A percentile compares a stretch with the other conserved stretches of the same genome.
phyloP scores from a whole-genome alignment of 2,329 filamentous ascomycete species.

The Pyrenophora seminiperda region DNA sequence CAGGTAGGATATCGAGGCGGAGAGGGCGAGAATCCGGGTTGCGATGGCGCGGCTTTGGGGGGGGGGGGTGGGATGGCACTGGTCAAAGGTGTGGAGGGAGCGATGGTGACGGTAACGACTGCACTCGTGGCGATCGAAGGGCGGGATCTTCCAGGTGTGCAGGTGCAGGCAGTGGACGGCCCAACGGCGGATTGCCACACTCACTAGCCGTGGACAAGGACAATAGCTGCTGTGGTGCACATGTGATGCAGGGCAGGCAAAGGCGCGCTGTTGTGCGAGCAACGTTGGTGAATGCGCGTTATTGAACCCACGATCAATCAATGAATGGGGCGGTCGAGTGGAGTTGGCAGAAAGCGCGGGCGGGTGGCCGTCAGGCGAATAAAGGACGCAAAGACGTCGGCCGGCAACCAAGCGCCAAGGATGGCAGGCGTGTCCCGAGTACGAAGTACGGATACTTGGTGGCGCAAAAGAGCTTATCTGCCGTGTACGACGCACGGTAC shows the following conservation, averaged over 20 bases:
- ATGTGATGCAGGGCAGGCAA: conserved; percentile 27
- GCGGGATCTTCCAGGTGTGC: conserved; percentile 13
- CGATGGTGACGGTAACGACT: conserved; percentile 36
- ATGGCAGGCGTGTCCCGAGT: not conserved
- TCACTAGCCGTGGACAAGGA: conserved; percentile 21
- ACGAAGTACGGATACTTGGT: no score
- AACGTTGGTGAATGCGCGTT: not conserved
- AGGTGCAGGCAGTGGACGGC: conserved; percentile 7
- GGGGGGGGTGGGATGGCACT: conserved; percentile 3
- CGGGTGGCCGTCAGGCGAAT: conserved; percentile 11
- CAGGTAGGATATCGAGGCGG: not conserved
- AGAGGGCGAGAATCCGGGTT: not conserved
- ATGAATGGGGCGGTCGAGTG: not conserved
- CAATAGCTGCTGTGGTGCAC: conserved; percentile 22
- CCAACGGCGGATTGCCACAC: conserved; percentile 23
- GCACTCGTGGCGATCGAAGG: conserved; percentile 32
- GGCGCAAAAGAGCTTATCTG: no score
- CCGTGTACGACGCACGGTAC: not conserved
- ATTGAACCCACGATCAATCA: no score
- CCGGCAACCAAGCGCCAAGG: conserved; percentile 8
- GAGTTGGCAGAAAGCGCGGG: not conserved
- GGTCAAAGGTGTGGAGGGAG: conserved; percentile 5
- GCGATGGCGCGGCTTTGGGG: conserved; percentile 1
- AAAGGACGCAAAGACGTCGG: conserved; percentile 12
- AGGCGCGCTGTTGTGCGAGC: conserved; percentile 13